These are phyloP conservation scores for Hemisphaericaspora nanyangensis DNA, from an alignment of 805 yeast species.

Conservation along the genomic window DNA sequence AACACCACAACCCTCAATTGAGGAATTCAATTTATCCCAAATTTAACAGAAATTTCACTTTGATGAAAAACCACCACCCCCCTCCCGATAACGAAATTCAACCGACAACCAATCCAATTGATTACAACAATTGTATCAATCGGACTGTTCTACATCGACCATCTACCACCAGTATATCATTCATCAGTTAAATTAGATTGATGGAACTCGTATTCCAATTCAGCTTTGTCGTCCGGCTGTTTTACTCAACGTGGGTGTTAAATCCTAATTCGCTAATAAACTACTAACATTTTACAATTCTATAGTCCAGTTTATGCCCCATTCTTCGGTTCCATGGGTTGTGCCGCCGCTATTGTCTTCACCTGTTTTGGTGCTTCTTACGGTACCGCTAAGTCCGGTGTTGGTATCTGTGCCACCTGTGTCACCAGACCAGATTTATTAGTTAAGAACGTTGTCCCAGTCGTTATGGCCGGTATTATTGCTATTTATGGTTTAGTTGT, in stretches of 20 bases:
- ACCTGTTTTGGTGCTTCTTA: conserved; percentile 98
- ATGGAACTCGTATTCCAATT: too few species aligned
- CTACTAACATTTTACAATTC: conserved; percentile 10
- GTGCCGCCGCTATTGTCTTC: conserved; percentile 98
- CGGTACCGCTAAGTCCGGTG: conserved; percentile 99
- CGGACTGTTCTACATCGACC: too few species aligned
- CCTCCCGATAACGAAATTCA: too few species aligned
- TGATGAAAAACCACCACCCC: too few species aligned
- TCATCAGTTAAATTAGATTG: too few species aligned
- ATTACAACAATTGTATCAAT: neutral
- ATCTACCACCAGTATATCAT: too few species aligned
- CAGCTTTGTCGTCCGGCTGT: too few species aligned
- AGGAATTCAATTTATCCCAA: too few species aligned
- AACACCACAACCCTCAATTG: neutral
- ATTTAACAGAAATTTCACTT: too few species aligned
- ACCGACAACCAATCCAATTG: too few species aligned
- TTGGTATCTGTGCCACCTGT: conserved; percentile 98
- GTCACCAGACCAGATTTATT: conserved; percentile 95
- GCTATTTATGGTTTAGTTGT: conserved; percentile 98
- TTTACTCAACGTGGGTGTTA: too few species aligned
- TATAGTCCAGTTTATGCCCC: conserved; percentile 80
- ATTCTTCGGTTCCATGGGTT: conserved; percentile 98
- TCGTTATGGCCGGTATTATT: conserved; percentile 99
- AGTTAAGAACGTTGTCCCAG: conserved; percentile 93
- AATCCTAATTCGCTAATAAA: too few species aligned